These are phyloP conservation scores for Teratosphaeria nubilosa DNA, from an alignment of 2,329 filamentous ascomycete species.

Conservation along the genomic window DNA sequence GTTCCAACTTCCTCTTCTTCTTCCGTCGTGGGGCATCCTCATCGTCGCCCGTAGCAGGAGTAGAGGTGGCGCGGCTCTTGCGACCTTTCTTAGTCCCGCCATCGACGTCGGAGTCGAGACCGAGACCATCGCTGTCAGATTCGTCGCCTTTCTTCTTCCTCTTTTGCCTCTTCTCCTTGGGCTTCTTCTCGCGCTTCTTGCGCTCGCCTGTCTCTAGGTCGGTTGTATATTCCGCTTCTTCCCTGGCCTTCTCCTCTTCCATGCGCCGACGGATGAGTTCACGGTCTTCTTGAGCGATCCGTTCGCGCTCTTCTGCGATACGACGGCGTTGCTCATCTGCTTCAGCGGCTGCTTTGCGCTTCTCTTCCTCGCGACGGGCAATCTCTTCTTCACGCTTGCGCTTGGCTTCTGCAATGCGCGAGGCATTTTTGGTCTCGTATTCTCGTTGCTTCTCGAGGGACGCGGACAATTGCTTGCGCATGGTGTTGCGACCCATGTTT, in stretches of 20 bases:
- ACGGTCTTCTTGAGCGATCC: constrained; percentile 65
- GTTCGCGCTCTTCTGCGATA: constrained; percentile 75
- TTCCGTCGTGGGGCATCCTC: constrained; percentile 47
- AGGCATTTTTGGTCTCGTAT: constrained; percentile 87
- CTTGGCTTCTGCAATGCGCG: constrained; percentile 72
- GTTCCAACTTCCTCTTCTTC: constrained; percentile 51
- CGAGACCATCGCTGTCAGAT: constrained; percentile 32
- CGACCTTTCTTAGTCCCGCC: constrained; percentile 26
- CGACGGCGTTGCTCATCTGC: constrained; percentile 67
- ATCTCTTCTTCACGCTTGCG: constrained; percentile 73
- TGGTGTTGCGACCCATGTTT: constrained; percentile 93
- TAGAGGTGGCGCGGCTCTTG: constrained; percentile 22
- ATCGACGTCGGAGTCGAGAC: constrained; percentile 38
- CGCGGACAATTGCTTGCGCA: constrained; percentile 81
- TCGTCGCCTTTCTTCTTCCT: constrained; percentile 48
- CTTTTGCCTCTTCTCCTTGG: constrained; percentile 37
- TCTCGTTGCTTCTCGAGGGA: constrained; percentile 75
- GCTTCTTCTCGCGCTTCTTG: constrained; percentile 66
- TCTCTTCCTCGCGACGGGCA: constrained; percentile 65
- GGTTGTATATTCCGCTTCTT: constrained; percentile 65
- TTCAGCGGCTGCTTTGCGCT: constrained; percentile 54
- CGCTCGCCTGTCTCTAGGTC: constrained; percentile 75
- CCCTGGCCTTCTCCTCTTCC: constrained; percentile 57
- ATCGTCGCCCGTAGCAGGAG: constrained; percentile 23
- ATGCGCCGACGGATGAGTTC: constrained; percentile 59